A percentile compares a stretch with the other conserved stretches of the same genome.
Evolutionary conservation across 768 basidiomycete genomes (phyloP).

Genomic region (Tulasnella calospora): DNA sequence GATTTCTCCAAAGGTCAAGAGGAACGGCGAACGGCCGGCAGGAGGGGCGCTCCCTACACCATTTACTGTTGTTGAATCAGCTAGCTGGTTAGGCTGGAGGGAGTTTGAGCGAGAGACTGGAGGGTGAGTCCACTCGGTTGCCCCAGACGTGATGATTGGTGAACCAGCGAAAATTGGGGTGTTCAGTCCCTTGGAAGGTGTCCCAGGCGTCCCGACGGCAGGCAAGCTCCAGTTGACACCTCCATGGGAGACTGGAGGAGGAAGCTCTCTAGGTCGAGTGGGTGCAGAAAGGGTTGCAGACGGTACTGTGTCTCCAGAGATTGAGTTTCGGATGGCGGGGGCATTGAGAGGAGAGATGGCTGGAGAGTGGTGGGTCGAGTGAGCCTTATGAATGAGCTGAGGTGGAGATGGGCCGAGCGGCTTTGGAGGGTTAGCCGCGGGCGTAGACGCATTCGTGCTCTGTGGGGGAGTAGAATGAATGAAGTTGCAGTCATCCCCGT

Average conservation of each 20-base stretch:
- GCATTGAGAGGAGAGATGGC: constrained; percentile 15
- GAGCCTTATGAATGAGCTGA: constrained; percentile 12
- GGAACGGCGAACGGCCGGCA: constrained; percentile 10
- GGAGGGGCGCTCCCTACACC: not conserved
- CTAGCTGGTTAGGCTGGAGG: not conserved
- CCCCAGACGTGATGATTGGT: constrained; percentile 6
- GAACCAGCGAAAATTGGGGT: constrained; percentile 15
- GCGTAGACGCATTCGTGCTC: constrained; percentile 3
- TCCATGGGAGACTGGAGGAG: constrained; percentile 11
- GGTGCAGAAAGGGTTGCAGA: constrained; percentile 15
- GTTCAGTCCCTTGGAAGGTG: constrained; percentile 11
- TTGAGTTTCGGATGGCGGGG: constrained; percentile 12
- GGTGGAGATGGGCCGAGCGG: constrained; percentile 15
- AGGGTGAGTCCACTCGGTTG: constrained; percentile 4
- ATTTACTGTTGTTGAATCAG: not conserved
- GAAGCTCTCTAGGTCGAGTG: constrained; percentile 19
- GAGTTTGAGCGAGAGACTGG: constrained; percentile 12
- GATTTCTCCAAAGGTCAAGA: constrained; percentile 24
- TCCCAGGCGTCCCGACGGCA: not conserved
- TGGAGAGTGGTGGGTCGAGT: constrained; percentile 16
- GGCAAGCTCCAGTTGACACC: constrained; percentile 23
- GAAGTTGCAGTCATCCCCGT: constrained; percentile 24
- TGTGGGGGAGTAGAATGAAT: constrained; percentile 14
- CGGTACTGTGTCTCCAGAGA: constrained; percentile 11
- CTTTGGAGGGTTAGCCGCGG: not conserved